Evolutionary conservation across 495 filamentous ascomycete species (phyloP).

Genomic region (Chaetomium tenue): DNA sequence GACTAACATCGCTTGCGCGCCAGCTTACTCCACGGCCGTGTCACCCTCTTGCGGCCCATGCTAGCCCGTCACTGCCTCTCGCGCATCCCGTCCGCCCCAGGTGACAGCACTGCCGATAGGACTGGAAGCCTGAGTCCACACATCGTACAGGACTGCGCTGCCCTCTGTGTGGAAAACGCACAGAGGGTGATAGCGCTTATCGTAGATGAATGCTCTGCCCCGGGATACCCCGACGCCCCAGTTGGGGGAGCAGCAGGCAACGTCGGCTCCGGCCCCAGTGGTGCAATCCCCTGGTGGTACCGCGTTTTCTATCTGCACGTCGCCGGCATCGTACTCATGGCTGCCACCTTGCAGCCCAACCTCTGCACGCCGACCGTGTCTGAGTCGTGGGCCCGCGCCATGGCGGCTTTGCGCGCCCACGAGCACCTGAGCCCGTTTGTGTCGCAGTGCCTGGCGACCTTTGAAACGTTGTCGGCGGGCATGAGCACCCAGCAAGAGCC

Average conservation of each 20-base stretch:
- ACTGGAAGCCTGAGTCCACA: not conserved
- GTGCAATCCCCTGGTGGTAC: conserved; percentile 6
- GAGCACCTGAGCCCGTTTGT: conserved; percentile 4
- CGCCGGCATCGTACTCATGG: conserved; percentile 4
- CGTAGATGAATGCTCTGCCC: not conserved
- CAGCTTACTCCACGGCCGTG: not conserved
- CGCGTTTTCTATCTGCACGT: not conserved
- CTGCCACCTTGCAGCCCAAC: not conserved
- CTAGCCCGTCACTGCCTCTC: conserved; percentile 2
- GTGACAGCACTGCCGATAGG: not conserved
- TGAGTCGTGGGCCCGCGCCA: not conserved
- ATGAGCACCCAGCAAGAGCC: not conserved
- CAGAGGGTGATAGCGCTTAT: not conserved
- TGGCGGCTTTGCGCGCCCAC: conserved; percentile 2
- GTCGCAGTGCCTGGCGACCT: conserved; percentile 1
- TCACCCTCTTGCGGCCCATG: not conserved
- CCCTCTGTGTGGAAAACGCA: not conserved
- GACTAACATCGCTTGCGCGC: not conserved
- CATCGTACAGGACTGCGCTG: not conserved
- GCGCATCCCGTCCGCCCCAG: not conserved
- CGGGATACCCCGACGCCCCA: not conserved
- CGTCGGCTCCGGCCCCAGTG: not conserved
- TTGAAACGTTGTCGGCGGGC: not conserved
- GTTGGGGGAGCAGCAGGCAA: not conserved
- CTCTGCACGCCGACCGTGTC: not conserved